phyloP scores from a whole-genome alignment of 2,329 filamentous ascomycete species.

The Cercospora citrullina region DNA sequence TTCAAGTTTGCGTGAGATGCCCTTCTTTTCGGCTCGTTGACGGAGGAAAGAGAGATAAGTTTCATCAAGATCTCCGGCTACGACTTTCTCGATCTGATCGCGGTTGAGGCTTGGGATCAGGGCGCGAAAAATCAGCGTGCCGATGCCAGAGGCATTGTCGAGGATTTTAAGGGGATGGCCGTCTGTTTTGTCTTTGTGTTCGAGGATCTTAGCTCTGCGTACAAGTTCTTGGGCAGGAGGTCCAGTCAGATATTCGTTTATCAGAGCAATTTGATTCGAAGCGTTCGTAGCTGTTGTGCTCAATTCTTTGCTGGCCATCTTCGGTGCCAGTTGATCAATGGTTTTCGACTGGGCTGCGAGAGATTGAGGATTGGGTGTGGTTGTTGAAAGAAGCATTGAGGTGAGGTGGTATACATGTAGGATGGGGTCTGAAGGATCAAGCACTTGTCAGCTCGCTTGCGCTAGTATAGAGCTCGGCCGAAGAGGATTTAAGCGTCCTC shows the following conservation, averaged over 20 bases:
- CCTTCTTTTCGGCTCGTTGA: not conserved
- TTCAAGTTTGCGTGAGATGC: not conserved
- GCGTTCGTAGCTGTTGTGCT: conserved; percentile 6
- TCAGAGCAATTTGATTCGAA: conserved; percentile 5
- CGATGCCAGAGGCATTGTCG: conserved; percentile 10
- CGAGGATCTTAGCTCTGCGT: not conserved
- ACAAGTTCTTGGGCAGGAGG: conserved; percentile 8
- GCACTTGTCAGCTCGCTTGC: not conserved
- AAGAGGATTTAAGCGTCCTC: not conserved
- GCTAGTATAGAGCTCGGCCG: not conserved
- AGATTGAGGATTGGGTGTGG: not conserved
- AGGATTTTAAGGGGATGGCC: not conserved
- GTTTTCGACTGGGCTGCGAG: not conserved
- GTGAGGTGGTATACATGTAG: not conserved
- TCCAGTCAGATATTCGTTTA: conserved; percentile 3
- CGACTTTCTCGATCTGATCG: not conserved
- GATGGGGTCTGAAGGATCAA: not conserved
- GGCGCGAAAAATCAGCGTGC: not conserved
- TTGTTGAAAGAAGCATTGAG: not conserved
- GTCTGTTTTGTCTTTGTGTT: not conserved
- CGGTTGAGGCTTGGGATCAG: not conserved
- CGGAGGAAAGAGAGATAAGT: conserved; percentile 5
- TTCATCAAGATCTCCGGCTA: conserved; percentile 2
- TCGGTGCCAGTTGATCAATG: not conserved
- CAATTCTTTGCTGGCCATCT: not conserved